A percentile compares a stretch with the other conserved stretches of the same genome.
Evolutionary conservation across 2,329 filamentous ascomycete genomes (phyloP).

Genomic region (Colletotrichum lini): DNA sequence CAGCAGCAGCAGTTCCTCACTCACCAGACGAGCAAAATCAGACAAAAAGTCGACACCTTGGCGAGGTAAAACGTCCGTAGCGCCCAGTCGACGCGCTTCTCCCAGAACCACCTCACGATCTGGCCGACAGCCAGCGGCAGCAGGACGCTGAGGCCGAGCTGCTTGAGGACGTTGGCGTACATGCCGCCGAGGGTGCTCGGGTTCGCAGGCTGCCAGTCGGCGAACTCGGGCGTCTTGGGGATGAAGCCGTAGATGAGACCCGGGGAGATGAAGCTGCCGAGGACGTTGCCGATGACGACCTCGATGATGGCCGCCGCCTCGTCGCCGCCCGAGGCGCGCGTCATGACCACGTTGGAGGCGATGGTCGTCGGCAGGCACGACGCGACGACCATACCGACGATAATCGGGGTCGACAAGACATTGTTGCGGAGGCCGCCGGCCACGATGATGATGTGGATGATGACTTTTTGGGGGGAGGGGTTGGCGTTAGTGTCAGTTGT

Average conservation of each 20-base stretch:
- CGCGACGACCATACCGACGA: slow-evolving; percentile 77
- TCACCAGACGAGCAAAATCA: slow-evolving; percentile 65
- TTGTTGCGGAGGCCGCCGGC: slow-evolving; percentile 64
- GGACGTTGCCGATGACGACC: slow-evolving; percentile 78
- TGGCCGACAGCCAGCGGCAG: slow-evolving; percentile 76
- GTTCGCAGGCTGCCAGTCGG: slow-evolving; percentile 67
- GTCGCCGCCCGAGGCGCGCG: slow-evolving; percentile 77
- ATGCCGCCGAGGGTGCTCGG: slow-evolving; percentile 70
- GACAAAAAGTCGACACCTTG: slow-evolving; percentile 63
- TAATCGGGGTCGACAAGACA: slow-evolving; percentile 73
- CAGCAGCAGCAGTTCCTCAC: slow-evolving; percentile 36
- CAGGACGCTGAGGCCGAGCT: slow-evolving; percentile 77
- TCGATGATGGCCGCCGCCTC: slow-evolving; percentile 76
- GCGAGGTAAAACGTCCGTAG: slow-evolving; percentile 68
- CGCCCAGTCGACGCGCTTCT: slow-evolving; percentile 66
- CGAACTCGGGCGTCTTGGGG: slow-evolving; percentile 66
- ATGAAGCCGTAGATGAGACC: slow-evolving; percentile 74
- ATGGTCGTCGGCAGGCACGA: slow-evolving; percentile 81
- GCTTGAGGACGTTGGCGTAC: slow-evolving; percentile 77
- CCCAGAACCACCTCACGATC: slow-evolving; percentile 64
- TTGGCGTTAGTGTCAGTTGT: not conserved
- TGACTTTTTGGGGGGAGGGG: too few relatives aligned
- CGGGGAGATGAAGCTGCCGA: slow-evolving; percentile 78
- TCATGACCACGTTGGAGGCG: slow-evolving; percentile 82
- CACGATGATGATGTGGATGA: slow-evolving; percentile 63